Evolutionary conservation across 306 rosid species (phyloP), one percentile per base, ranked within the genome.

Genomic region (Sphenostylis stenocarpa): DNA sequence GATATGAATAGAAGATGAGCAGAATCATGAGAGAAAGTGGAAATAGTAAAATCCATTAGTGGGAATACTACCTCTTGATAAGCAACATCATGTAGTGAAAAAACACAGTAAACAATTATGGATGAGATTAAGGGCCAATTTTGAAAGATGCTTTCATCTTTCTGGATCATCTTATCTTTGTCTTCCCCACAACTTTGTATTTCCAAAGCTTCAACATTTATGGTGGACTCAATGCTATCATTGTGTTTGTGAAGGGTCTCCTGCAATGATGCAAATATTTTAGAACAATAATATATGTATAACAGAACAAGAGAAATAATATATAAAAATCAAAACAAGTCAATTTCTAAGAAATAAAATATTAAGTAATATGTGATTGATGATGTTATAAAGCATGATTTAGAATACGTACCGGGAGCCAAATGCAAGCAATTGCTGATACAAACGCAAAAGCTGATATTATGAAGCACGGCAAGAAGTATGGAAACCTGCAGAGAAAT

Each of bases 51-150:
- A 47, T 45, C 24, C 44, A 66, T 3, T 10, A 14, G 19, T 60
- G 69, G 28, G 70, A 74, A 66, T 38, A 36, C 51, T 84, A 94
- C 98, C 97, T 92, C 98, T 53, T 78, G 57, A 61, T 84, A 94
- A 65, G 95, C 92, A 88, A 90, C 86, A 80, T 92, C 95, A 78
- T 91, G 95, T 41, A 94, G 92, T 41, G 96, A 83, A 70, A 91
- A 88, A 26, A 89, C 28, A 78, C 95, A 90, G 66, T 89, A 92
- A 73, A 87, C 83, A 67, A 92, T 67, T 63, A 90, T 83, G 24
- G 97, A 76, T 78, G 97, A 91, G 90, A 94, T 92, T 66, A 90
- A 75, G 17, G 97, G 95, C 98, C 97, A 94, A 81, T 94, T 94
- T 81, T 13, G 77, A 10, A 91, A 7, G 65, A 92, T 90, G 84